Evolutionary conservation across 225 moss, liverwort and hornwort species (phyloP), one percentile per base, ranked within the genome.

Genomic region (Bryum argenteum): DNA sequence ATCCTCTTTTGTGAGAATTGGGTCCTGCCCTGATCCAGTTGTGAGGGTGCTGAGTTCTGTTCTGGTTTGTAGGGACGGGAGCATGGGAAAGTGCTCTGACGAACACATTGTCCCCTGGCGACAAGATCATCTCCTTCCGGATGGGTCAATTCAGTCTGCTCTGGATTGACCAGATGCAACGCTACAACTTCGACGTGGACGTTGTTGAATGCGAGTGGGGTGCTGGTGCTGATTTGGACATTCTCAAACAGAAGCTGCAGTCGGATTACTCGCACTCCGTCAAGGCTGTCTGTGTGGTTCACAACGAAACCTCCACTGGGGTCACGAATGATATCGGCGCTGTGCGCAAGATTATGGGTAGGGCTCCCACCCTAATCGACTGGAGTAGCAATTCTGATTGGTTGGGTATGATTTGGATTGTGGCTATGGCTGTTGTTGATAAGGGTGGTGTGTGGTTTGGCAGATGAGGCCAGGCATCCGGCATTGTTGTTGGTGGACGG

Each of bases 81-180:
- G 94, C 94, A 33, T 98, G 97, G 97, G 97, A 98, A 77, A 94
- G 97, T 58, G 97, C 97, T 0, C 69, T 98, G 76, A 94, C 97
- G 43, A 98, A 98, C 70, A 94, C 94, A 37, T 79, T 98, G 47
- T 98, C 97, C 1, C 97, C 97, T 1, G 92, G 94, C 0, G 97
- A 98, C 71, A 94, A 85, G 52, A 82, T 98, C 17, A 85, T 98
- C 11, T 90, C 97, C 13, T 98, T 92, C 70, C 39, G 33, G 3
- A 42, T 98, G 17, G 97, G 97, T 1, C 97, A 98, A 58, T 98
- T 98, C 85, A 98, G 97, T 66, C 79, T 98, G 11, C 80, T 98
- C 42, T 98, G 97, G 97, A 84, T 98, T 60, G 90, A 98, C 72
- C 91, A 90, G 77, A 94, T 94, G 94, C 82, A 92, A 69, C 94